Evolutionary conservation across 805 yeast species (phyloP).

Genomic region (Sugiyamaella valdiviana): DNA sequence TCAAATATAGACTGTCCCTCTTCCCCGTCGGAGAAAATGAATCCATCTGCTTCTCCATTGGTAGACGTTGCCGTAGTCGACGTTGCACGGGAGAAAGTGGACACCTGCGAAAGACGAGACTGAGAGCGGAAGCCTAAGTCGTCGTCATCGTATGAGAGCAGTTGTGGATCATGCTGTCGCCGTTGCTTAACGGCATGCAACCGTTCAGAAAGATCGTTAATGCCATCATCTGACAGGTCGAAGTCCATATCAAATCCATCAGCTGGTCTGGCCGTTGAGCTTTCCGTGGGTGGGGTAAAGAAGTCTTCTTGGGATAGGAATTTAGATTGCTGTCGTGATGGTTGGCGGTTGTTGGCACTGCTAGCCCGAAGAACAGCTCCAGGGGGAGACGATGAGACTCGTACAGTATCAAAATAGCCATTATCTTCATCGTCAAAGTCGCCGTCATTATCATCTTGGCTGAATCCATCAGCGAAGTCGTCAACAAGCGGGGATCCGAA

Average conservation of each 20-base stretch:
- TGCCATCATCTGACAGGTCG: constrained; percentile 6
- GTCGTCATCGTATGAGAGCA: constrained; percentile 1
- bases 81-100: background rate
- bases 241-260: constrained; percentile 8
- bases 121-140: background rate
- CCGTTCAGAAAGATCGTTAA: background rate
- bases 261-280: too few relatives aligned
- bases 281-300: too few relatives aligned
- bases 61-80: background rate
- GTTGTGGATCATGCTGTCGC: background rate
- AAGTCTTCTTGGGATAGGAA: too few relatives aligned
- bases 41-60: background rate
- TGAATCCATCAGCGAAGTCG: constrained; percentile 10
- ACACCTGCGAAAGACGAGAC: background rate
- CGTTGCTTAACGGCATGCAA: constrained; percentile 3
- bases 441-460: constrained; percentile 4
- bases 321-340: too few relatives aligned
- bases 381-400: too few relatives aligned
- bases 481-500: background rate
- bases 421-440: too few relatives aligned
- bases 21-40: background rate
- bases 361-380: too few relatives aligned
- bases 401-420: too few relatives aligned
- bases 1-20: constrained; percentile 1
- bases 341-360: too few relatives aligned